Conservation (phyloP, 2,329 filamentous ascomycete species). For the Colletotrichum camelliae region DNA sequence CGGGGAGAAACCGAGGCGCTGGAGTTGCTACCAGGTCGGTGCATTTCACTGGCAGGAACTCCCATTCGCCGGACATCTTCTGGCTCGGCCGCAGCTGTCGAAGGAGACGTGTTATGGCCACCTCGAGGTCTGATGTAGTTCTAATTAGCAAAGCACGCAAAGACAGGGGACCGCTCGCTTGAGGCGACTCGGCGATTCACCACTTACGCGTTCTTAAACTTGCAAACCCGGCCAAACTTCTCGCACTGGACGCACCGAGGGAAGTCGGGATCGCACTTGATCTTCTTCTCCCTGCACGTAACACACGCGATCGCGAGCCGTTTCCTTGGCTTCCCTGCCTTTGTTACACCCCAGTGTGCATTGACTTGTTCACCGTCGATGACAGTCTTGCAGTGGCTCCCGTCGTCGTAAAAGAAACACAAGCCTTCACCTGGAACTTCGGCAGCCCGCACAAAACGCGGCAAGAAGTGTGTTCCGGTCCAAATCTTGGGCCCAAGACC, state of each 20-base stretch:
- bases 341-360: conserved; percentile 91
- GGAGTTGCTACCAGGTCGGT: conserved; percentile 46
- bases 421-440: conserved; percentile 79
- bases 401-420: conserved; percentile 88
- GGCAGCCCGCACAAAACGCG: conserved; percentile 66
- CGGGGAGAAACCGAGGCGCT: conserved; percentile 56
- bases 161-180: neutral
- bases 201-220: conserved; percentile 86
- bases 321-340: conserved; percentile 92
- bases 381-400: conserved; percentile 79
- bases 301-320: conserved; percentile 90
- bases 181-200: neutral
- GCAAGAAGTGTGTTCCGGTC: conserved; percentile 71
- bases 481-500: conserved; percentile 71
- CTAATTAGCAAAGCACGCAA: conserved; percentile 19
- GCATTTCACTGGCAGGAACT: conserved; percentile 40
- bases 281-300: conserved; percentile 95
- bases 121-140: conserved; percentile 54
- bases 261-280: conserved; percentile 91
- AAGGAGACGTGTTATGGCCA: conserved; percentile 62
- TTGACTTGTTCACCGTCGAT: conserved; percentile 90
- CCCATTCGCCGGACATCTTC: conserved; percentile 47
- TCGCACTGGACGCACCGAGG: conserved; percentile 91
- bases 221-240: conserved; percentile 86
- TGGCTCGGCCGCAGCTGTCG: conserved; percentile 55